These are phyloP conservation scores for Cryptococcus maquisensis DNA, from an alignment of 1,284 basidiomycete species.

Conservation along the genomic window DNA sequence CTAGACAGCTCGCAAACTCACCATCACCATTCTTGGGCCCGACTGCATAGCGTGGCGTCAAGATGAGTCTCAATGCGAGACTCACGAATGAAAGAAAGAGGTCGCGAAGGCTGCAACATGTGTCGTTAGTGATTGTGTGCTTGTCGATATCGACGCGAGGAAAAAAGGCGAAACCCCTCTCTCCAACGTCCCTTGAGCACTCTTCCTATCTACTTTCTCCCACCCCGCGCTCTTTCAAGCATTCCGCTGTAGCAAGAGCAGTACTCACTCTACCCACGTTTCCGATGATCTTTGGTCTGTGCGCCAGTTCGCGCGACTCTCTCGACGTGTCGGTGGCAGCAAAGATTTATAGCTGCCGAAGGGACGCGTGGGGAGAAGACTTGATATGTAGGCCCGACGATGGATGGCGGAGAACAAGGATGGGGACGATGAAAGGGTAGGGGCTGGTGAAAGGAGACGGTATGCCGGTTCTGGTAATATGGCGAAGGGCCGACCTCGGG, in stretches of 20 bases:
- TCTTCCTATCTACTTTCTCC: not conserved
- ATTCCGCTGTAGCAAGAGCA: not conserved
- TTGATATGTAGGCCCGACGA: not conserved
- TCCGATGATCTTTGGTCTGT: not conserved
- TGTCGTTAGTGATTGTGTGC: not conserved
- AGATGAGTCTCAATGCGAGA: too few relatives aligned
- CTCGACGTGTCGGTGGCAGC: not conserved
- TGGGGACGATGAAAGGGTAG: not conserved
- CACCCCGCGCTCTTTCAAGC: not conserved
- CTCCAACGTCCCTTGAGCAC: too few relatives aligned
- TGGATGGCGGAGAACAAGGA: not conserved
- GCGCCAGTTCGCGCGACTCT: not conserved
- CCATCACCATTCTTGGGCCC: constrained; percentile 16
- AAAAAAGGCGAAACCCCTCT: not conserved
- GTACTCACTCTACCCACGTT: not conserved
- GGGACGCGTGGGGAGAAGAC: not conserved
- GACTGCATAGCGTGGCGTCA: constrained; percentile 9
- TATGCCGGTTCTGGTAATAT: too few relatives aligned
- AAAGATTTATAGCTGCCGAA: not conserved
- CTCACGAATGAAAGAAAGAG: not conserved
- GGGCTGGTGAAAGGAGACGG: not conserved
- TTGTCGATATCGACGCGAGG: not conserved
- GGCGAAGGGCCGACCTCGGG: not conserved
- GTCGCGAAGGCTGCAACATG: not conserved
- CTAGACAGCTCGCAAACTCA: not conserved